These are phyloP conservation scores for Ophiostoma piceae DNA, from an alignment of 2,329 filamentous ascomycete species.

Conservation along the genomic window DNA sequence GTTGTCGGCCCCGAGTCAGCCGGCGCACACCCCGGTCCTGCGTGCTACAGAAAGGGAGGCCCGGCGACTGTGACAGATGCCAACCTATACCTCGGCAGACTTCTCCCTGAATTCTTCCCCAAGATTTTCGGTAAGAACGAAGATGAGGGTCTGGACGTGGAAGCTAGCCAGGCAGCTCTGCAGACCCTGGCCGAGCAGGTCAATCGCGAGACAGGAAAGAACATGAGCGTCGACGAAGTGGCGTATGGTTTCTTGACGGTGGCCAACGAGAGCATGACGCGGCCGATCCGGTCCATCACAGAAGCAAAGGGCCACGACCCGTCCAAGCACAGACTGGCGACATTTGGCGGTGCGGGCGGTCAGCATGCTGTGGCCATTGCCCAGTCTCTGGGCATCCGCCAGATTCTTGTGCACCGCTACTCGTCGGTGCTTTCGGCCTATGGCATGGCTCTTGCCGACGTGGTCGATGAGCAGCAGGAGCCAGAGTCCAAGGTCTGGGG, in stretches of 20 bases:
- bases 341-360: slow-evolving; percentile 86
- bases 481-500: slow-evolving; percentile 59
- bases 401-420: slow-evolving; percentile 81
- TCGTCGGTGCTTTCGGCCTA: slow-evolving; percentile 87
- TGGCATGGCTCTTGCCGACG: slow-evolving; percentile 87
- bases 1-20: slow-evolving; percentile 87
- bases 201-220: slow-evolving; percentile 66
- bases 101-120: slow-evolving; percentile 87
- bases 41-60: slow-evolving; percentile 84
- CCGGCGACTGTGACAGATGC: slow-evolving; percentile 92
- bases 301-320: slow-evolving; percentile 91
- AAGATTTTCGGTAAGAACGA: slow-evolving; percentile 93
- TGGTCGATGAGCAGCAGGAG: slow-evolving; percentile 86
- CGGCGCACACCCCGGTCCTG: slow-evolving; percentile 81
- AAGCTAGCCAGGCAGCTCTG: slow-evolving; percentile 70
- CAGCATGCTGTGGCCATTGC: slow-evolving; percentile 92
- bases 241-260: slow-evolving; percentile 86
- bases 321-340: slow-evolving; percentile 81
- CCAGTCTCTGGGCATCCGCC: slow-evolving; percentile 73
- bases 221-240: slow-evolving; percentile 75
- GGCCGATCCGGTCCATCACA: slow-evolving; percentile 83
- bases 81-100: slow-evolving; percentile 75
- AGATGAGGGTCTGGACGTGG: slow-evolving; percentile 69
- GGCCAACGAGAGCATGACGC: slow-evolving; percentile 85
- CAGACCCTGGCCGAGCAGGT: slow-evolving; percentile 71